Conservation (phyloP, 2,329 filamentous ascomycete genomes). For the Aspergillus felis region DNA sequence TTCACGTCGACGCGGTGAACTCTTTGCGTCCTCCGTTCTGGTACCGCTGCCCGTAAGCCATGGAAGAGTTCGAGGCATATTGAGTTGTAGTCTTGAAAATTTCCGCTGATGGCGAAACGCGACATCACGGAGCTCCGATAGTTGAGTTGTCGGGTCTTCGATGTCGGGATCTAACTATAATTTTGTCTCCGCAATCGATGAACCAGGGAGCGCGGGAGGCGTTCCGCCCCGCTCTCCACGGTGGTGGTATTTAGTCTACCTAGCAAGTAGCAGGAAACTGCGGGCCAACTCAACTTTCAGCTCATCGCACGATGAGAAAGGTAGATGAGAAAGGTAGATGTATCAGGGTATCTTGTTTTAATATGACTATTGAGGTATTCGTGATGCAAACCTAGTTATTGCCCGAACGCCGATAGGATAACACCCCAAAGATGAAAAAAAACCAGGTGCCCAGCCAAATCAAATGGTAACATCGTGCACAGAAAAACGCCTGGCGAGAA, state of each 20-base stretch:
- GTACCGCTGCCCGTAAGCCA: constrained; percentile 35
- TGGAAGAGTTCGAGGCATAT: constrained; percentile 46
- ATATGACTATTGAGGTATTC: background rate
- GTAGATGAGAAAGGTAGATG: background rate
- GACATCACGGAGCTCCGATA: background rate
- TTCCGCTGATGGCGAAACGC: background rate
- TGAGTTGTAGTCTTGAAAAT: background rate
- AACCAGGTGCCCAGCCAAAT: background rate
- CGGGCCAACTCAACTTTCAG: background rate
- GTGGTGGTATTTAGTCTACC: background rate
- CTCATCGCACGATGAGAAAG: background rate
- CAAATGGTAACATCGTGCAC: background rate
- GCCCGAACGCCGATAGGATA: background rate
- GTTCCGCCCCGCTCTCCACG: constrained; percentile 14
- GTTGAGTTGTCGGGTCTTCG: background rate
- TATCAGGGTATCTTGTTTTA: background rate
- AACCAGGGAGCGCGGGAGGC: constrained; percentile 9
- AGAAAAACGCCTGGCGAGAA: background rate
- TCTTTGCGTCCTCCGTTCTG: constrained; percentile 12
- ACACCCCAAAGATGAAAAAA: background rate
- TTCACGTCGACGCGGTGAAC: constrained; percentile 19
- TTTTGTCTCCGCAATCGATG: background rate
- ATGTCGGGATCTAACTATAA: background rate
- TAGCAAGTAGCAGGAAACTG: background rate
- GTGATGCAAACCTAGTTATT: background rate